These are phyloP conservation scores for Penium margaritaceum DNA, from an alignment of 139 green algal species.

Conservation along the genomic window DNA sequence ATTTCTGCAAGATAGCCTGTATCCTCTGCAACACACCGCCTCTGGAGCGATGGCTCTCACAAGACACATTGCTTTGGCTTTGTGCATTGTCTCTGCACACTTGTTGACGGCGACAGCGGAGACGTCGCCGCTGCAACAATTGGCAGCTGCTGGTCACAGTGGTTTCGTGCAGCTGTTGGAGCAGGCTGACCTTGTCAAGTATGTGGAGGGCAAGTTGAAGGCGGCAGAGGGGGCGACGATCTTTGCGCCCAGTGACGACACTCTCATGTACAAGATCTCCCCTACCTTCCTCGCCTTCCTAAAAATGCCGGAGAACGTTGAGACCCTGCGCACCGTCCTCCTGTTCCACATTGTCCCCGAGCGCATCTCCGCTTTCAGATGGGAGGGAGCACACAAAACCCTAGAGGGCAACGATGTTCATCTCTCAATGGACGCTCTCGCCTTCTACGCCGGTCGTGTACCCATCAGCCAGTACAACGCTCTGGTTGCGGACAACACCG, in stretches of 20 bases:
- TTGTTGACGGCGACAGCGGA: no score
- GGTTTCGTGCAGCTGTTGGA: neutral
- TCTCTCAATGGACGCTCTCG: neutral
- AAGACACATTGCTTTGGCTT: no score
- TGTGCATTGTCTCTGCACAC: no score
- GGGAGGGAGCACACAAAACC: neutral
- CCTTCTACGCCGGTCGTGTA: neutral
- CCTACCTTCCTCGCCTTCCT: neutral
- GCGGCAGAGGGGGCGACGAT: neutral
- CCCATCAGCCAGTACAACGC: constrained; percentile 4
- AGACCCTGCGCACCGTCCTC: neutral
- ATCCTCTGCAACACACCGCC: no score
- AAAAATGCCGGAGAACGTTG: neutral
- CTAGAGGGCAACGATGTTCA: neutral
- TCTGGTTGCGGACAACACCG: neutral
- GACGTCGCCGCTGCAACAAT: no score
- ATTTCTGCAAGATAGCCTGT: no score
- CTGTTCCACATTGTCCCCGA: constrained; percentile 1
- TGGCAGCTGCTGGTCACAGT: no score
- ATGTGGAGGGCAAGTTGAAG: neutral
- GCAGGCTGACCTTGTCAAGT: neutral
- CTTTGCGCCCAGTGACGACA: neutral
- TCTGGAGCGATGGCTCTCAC: no score
- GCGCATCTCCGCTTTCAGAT: neutral
- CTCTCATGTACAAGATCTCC: constrained; percentile 10